Evolutionary conservation across 2,329 filamentous ascomycete genomes (phyloP).

Genomic region (Penicillium sp.): DNA sequence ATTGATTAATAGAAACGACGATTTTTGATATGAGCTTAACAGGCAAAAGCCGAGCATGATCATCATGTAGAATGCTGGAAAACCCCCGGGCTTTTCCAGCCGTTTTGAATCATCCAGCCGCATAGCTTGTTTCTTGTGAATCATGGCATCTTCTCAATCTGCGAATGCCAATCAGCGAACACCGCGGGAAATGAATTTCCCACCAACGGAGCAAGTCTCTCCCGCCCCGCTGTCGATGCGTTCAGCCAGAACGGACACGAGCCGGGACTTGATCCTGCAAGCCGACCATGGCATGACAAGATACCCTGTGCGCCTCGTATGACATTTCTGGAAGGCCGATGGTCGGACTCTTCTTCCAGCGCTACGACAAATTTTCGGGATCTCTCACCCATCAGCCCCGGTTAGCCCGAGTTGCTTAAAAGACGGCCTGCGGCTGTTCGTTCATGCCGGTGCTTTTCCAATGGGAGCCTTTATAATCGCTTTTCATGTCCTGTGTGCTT

Average conservation of each 20-base stretch:
- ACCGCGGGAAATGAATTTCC: conserved; percentile 18
- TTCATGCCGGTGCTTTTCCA: conserved; percentile 7
- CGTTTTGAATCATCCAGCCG: too few species aligned
- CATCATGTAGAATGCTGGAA: too few species aligned
- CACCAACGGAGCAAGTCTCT: conserved; percentile 16
- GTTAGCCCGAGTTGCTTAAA: conserved; percentile 4
- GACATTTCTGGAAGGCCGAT: background rate
- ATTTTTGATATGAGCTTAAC: too few species aligned
- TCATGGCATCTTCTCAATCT: too few species aligned
- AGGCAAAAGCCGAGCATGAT: too few species aligned
- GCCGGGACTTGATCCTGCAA: too few species aligned
- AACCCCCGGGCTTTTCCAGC: too few species aligned
- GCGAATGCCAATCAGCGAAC: conserved; percentile 14
- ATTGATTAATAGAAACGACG: too few species aligned
- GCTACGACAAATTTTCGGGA: conserved; percentile 13
- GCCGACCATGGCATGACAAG: background rate
- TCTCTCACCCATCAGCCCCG: conserved; percentile 11
- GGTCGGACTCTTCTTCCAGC: background rate
- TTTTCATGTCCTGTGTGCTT: background rate
- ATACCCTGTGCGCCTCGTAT: too few species aligned
- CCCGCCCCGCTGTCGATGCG: conserved; percentile 2
- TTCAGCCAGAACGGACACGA: too few species aligned
- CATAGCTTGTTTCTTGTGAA: too few species aligned
- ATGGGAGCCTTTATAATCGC: background rate
- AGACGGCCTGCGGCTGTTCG: conserved; percentile 7